These are phyloP conservation scores for Letharia columbiana DNA, from an alignment of 495 filamentous ascomycete genomes.

Conservation along the genomic window DNA sequence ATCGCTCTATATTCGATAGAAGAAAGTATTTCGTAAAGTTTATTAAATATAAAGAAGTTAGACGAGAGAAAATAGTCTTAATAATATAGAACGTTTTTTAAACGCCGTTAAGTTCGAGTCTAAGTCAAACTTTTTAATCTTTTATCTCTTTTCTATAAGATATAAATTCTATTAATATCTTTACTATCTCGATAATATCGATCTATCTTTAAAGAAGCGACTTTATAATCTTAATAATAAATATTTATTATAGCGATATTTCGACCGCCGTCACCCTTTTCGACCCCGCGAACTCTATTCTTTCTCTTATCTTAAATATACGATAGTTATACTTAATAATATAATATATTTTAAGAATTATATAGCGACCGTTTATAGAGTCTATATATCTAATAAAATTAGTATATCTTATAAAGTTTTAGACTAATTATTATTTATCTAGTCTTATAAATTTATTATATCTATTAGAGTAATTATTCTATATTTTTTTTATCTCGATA, in stretches of 20 bases:
- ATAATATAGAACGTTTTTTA: neutral
- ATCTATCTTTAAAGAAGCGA: slow-evolving; percentile 1
- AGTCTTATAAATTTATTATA: too few relatives aligned
- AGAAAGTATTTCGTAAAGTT: neutral
- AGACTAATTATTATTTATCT: neutral
- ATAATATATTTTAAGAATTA: neutral
- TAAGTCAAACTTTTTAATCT: too few relatives aligned
- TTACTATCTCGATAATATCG: slow-evolving; percentile 13
- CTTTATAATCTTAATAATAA: slow-evolving; percentile 3
- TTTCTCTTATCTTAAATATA: neutral
- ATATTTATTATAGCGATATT: neutral
- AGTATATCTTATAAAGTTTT: neutral
- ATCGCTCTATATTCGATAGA: slow-evolving; percentile 9
- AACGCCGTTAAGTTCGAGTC: neutral
- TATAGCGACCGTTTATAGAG: neutral
- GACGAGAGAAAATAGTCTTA: neutral
- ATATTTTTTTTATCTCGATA: too few relatives aligned
- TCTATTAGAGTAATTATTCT: too few relatives aligned
- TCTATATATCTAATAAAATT: neutral
- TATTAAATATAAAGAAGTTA: slow-evolving; percentile 2
- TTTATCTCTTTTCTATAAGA: slow-evolving; percentile 23
- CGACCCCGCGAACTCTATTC: neutral
- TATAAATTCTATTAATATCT: neutral
- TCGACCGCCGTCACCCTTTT: neutral
- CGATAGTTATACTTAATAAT: neutral